Evolutionary conservation across 148 eudicot genomes (phyloP), one percentile per base, ranked within the genome.

Genomic region (Dysphania ambrosioides): DNA sequence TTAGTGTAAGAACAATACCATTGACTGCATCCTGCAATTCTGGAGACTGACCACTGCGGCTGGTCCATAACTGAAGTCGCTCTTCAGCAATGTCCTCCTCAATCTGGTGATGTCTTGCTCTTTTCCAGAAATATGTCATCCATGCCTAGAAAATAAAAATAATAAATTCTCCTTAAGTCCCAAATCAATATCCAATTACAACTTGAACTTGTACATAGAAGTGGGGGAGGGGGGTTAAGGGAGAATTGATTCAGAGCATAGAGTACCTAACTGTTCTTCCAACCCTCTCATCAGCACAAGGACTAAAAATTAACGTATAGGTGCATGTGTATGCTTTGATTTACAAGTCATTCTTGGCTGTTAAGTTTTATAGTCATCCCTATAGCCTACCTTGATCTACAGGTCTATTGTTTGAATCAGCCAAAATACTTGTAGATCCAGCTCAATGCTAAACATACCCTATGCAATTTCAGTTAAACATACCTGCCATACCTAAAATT

Each of bases 11-110:
- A 47, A 62, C 10, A 35, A 63, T 84, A 90, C 96, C 92, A 81
- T 90, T 92, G 78, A 90, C 92, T n/a, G 92, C 86, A 79, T 90
- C 92, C 79, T 85, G 92, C 68, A 90, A 82, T 56, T 87, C 82
- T 74, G 92, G 87, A 44, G 92, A 72, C 63, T 85, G 83, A 41
- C 83, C 84, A 79, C 84, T 85, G 44, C 90, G 92, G 81, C 85
- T 84, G 60, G 80, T 87, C 96, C 92, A 90, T 18, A 75, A 81
- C 36, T 88, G 90, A 63, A 88, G 86, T 71, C 87, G 81, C 76
- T 90, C 96, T 78, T 88, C 92, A 32, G 92, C 96, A 77, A 90
- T 90, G 81, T 88, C 96, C 83, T 83, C 96, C 71, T 88, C 96
- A 57, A 88, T 90, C 72, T 84, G 78, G 77, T 90, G 87, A 75